A percentile compares a stretch with the other conserved stretches of the same genome.
Evolutionary conservation across 31 red algal species (phyloP).

Genomic region (Bonnemaisonia californica): DNA sequence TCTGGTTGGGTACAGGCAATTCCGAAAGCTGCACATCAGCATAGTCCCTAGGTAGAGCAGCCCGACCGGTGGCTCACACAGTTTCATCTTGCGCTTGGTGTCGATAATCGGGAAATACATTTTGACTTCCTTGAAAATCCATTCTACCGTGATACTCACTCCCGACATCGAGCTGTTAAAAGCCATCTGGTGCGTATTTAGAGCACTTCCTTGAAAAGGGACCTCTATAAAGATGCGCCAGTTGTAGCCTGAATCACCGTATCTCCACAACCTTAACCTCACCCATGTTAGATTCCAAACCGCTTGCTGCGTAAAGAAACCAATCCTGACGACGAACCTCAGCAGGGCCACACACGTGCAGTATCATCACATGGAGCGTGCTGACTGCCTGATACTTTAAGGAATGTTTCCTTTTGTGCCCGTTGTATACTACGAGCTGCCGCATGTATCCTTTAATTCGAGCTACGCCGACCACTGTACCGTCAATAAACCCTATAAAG

Average conservation of each 20-base stretch:
- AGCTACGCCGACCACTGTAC: background rate
- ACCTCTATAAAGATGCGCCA: background rate
- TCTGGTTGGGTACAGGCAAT: constrained; percentile 17
- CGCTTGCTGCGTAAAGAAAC: background rate
- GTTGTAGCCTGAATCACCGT: constrained; percentile 12
- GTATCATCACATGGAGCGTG: background rate
- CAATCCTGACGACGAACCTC: constrained; percentile 11
- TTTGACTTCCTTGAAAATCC: constrained; percentile 19
- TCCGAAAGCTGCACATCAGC: background rate
- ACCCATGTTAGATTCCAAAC: background rate
- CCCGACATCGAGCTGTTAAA: background rate
- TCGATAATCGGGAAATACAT: constrained; percentile 4
- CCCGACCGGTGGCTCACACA: background rate
- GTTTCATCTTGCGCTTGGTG: constrained; percentile 16
- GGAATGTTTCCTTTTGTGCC: background rate
- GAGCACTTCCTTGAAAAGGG: constrained; percentile 14
- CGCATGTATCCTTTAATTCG: background rate
- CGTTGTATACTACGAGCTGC: background rate
- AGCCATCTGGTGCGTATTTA: background rate
- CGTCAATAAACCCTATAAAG: background rate
- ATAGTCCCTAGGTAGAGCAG: constrained; percentile 5
- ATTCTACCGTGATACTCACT: no score
- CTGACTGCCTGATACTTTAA: background rate
- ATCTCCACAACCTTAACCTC: no score
- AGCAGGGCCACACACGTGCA: constrained; percentile 4